phyloP scores from a whole-genome alignment of 768 basidiomycete species.

The Albatrellus ellisii region DNA sequence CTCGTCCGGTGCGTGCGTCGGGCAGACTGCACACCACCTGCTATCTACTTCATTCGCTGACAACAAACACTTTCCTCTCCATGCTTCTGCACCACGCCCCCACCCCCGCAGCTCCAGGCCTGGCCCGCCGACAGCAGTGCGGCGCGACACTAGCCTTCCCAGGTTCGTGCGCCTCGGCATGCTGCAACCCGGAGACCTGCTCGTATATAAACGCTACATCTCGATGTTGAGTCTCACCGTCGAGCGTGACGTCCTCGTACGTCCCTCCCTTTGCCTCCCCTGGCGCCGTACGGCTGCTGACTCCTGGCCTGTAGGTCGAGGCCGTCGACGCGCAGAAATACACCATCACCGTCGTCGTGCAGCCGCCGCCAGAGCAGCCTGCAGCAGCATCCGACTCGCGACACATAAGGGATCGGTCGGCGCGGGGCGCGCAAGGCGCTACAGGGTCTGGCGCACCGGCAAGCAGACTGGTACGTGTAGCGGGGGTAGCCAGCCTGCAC shows the following conservation, averaged over 20 bases:
- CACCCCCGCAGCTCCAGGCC: no score
- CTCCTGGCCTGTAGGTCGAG: constrained; percentile 26
- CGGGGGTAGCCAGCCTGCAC: constrained; percentile 18
- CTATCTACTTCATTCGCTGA: no score
- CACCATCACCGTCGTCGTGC: constrained; percentile 29
- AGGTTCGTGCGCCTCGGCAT: constrained; percentile 29
- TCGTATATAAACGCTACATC: constrained; percentile 41
- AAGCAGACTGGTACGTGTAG: not conserved
- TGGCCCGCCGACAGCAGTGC: no score
- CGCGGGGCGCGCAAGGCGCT: constrained; percentile 15
- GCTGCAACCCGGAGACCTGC: constrained; percentile 38
- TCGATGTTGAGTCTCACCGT: constrained; percentile 23
- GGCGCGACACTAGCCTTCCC: constrained; percentile 28
- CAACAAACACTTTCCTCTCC: no score
- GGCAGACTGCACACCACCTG: not conserved
- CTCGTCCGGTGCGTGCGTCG: not conserved
- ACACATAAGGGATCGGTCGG: constrained; percentile 16
- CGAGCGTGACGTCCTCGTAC: constrained; percentile 45
- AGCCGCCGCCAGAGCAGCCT: constrained; percentile 23
- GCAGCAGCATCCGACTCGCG: constrained; percentile 25
- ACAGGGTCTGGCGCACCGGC: constrained; percentile 9
- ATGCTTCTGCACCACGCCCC: no score
- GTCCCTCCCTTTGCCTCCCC: constrained; percentile 5
- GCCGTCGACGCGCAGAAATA: constrained; percentile 29
- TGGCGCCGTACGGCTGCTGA: not conserved